Evolutionary conservation across 2,329 filamentous ascomycete species (phyloP), one percentile per base, ranked within the genome.

Genomic region (Trematosphaeria pertusa): DNA sequence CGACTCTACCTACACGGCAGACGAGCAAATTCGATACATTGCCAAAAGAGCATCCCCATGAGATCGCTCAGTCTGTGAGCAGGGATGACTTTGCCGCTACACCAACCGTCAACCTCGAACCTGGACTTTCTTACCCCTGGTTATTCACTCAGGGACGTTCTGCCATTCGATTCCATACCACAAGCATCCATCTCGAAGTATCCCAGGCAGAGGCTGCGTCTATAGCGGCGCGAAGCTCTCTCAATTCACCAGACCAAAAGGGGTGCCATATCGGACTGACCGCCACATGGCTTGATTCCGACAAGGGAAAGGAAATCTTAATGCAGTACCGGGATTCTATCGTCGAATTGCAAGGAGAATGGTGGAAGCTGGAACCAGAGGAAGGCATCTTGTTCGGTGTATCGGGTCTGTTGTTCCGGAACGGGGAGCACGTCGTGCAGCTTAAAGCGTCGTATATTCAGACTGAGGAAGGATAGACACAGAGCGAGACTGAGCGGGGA

Each of bases 151-250:
- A 10, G 8, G 11, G 18, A 8, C 19, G 20, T n/a, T 22, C 33
- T 22, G n/a, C 34, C 8, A 24, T 48, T 32, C 38, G 39, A 7
- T 45, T 48, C 14, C 44, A 52, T 35, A 48, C 39, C 11, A 28
- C 34, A 10, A 46, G 28, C 3, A 48, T 52, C 10, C 48, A 52
- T 24, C 21, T 52, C 19, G 44, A 52, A 24, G 19, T 52, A 11
- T 47, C 38, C 9, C 39, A 26, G 10, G 30, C 11, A 31, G 11
- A 43, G 15, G 30, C 31, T n/a, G 14, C 24, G 9, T 11, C 7
- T 10, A 10, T 44, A 6, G 41, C 36, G 5, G 4, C 12, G n/a
- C 18, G 11, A 6, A 22, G 9, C 19, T 11, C 5, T 14, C 7
- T 15, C 7, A n/a, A 12, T 9, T 14, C 20, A 26, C 14, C 36